Percentiles rank a stretch among this genome's conserved stretches.
phyloP scores from a whole-genome alignment of 176 grass and related monocot species.

The Leersia perrieri region DNA sequence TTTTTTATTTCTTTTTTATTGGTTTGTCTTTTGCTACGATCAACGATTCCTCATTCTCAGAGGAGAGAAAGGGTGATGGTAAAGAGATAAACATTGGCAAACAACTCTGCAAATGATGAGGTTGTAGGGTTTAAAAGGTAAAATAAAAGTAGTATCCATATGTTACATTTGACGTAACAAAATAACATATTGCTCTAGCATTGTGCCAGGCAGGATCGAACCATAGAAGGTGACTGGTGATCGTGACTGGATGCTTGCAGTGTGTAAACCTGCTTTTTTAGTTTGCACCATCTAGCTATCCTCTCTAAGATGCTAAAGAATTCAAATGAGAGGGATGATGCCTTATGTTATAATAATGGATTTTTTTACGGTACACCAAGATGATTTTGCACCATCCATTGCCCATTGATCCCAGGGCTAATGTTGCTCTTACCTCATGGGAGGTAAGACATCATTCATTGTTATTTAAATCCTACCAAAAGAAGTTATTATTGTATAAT shows the following conservation, averaged over 20 bases:
- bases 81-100: background rate
- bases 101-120: background rate
- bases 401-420: no score
- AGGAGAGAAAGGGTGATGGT: background rate
- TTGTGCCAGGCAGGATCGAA: background rate
- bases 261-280: no score
- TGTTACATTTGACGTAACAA: slow-evolving; percentile 15
- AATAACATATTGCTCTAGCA: background rate
- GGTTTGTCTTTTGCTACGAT: slow-evolving; percentile 36
- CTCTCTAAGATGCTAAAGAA: background rate
- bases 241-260: no score
- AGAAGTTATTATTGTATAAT: no score
- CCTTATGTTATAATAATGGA: no score
- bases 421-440: no score
- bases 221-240: background rate
- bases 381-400: no score
- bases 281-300: background rate
- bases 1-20: slow-evolving; percentile 35
- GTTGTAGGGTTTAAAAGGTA: background rate
- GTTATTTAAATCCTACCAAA: no score
- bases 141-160: background rate
- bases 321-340: no score
- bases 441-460: no score
- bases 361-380: no score
- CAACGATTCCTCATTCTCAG: slow-evolving; percentile 36